Percentiles rank a stretch among this genome's conserved stretches.
These are phyloP conservation scores for Cutaneotrichosporon arboriforme DNA, from an alignment of 1,284 basidiomycete species.

Conservation along the genomic window DNA sequence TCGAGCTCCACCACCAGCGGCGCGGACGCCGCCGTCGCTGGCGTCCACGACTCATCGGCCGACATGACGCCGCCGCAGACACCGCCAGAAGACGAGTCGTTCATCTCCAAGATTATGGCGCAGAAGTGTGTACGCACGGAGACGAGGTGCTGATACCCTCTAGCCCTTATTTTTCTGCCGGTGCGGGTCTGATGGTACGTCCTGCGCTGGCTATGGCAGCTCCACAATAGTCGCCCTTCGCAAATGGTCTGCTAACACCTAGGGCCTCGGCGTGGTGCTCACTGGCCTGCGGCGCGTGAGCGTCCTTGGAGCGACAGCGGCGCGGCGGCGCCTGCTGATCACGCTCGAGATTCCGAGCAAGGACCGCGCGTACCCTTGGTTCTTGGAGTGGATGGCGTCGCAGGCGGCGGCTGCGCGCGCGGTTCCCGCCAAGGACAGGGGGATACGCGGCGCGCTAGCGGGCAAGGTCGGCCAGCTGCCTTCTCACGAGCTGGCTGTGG, in stretches of 20 bases:
- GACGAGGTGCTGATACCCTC: neutral
- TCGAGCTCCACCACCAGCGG: too few species aligned
- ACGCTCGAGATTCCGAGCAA: conserved; percentile 95
- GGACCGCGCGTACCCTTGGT: conserved; percentile 93
- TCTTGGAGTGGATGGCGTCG: conserved; percentile 88
- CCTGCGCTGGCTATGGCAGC: neutral
- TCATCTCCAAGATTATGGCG: conserved; percentile 31
- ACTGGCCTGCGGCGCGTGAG: conserved; percentile 67
- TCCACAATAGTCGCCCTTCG: neutral
- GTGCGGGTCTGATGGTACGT: conserved; percentile 87
- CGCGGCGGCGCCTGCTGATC: conserved; percentile 86
- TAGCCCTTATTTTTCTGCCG: conserved; percentile 93
- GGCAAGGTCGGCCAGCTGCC: conserved; percentile 56
- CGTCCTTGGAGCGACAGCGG: conserved; percentile 64
- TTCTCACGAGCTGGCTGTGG: conserved; percentile 89
- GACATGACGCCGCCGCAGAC: too few species aligned
- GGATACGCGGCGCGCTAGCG: conserved; percentile 20
- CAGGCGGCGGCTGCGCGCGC: conserved; percentile 23
- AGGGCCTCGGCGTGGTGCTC: conserved; percentile 82
- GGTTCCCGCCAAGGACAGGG: conserved; percentile 20
- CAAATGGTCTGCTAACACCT: conserved; percentile 16
- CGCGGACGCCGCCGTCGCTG: too few species aligned
- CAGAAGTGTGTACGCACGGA: conserved; percentile 32
- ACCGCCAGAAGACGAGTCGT: conserved; percentile 1
- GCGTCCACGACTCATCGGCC: too few species aligned